Percentiles rank a stretch among this genome's conserved stretches.
Conservation (phyloP, 495 filamentous ascomycete genomes). For the Penicillium canariense region DNA sequence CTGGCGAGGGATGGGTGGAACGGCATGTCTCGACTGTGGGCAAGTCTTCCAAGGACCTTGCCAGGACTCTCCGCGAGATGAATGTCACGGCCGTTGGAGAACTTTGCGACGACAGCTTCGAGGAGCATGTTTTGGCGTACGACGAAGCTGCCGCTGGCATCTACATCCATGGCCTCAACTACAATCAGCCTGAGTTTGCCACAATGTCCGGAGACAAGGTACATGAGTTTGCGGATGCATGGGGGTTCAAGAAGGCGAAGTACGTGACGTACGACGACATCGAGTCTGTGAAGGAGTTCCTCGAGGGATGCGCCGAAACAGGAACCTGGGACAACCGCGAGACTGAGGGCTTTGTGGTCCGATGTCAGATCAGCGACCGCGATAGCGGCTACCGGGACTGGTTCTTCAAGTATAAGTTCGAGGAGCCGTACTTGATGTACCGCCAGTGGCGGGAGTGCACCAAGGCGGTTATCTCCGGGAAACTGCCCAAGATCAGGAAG, state of each 20-base stretch:
- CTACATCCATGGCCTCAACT: slow-evolving; percentile 93
- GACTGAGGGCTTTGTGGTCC: slow-evolving; percentile 94
- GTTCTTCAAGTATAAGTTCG: slow-evolving; percentile 99
- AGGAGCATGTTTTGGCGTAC: slow-evolving; percentile 96
- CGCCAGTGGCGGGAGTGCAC: slow-evolving; percentile 98
- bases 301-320: slow-evolving; percentile 78
- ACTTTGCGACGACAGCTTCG: slow-evolving; percentile 92
- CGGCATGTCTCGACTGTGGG: slow-evolving; percentile 71
- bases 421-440: slow-evolving; percentile 98
- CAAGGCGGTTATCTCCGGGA: slow-evolving; percentile 79
- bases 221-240: slow-evolving; percentile 83
- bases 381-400: slow-evolving; percentile 68
- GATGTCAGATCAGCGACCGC: slow-evolving; percentile 67
- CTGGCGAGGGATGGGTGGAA: slow-evolving; percentile 83
- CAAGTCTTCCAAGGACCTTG: slow-evolving; percentile 73
- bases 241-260: slow-evolving; percentile 90
- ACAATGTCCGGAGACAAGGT: slow-evolving; percentile 78
- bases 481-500: slow-evolving; percentile 73
- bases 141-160: slow-evolving; percentile 79
- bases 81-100: slow-evolving; percentile 95
- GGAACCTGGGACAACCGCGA: slow-evolving; percentile 86
- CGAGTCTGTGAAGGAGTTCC: slow-evolving; percentile 67
- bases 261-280: slow-evolving; percentile 76
- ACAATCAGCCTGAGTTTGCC: slow-evolving; percentile 84
- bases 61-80: slow-evolving; percentile 67